Base-by-base conservation (phyloP, 1,284 basidiomycete species). In the Rhodotorula sp. region DNA sequence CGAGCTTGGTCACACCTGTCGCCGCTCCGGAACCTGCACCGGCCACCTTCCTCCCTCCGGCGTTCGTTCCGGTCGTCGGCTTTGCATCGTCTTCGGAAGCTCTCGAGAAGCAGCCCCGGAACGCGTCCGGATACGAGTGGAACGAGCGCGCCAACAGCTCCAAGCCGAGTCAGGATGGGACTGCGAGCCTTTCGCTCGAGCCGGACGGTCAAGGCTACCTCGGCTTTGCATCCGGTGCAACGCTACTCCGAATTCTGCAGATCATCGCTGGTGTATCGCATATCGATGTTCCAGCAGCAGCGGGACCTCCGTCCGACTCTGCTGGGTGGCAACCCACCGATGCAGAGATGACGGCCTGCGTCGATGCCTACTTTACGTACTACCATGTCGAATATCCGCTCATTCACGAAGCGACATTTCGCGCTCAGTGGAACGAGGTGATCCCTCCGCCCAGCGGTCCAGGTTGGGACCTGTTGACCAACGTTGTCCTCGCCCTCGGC, bases 321-420 rank as follows among this genome's bases (percentile, higher is more conserved):
- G 17, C 53, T 14, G 26, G 26, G 26, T 54, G 53, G 53, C n/a
- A 26, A n/a, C 15, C n/a, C 10, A 29, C n/a, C 14, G 53, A 54
- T 7, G 26, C 26, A 12, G 53, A 65, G 26, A 44, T 65, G 15
- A 14, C 37, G 30, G 37, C 24, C 26, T 60, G 29, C 64, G 26
- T 65, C 48, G 33, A 53, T n/a, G 37, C 48, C n/a, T 65, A 65
- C 57, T 65, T 78, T 59, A 29, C 44, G 8, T 68, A 70, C 54
- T 78, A 74, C 61, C 77, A 78, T 55, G 67, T 65, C 0, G 73
- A 77, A 65, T 78, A 78, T 53, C 77, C 77, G 17, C 62, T 78
- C 45, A 44, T 78, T 7, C 77, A 78, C 56, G 74, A 78, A 56
- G 56, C 72, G 45, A 72, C 76, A 0, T 78, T 78, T 61, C 66